phyloP scores from a whole-genome alignment of 306 rosid species.

The Hippophae gyantsensis region DNA sequence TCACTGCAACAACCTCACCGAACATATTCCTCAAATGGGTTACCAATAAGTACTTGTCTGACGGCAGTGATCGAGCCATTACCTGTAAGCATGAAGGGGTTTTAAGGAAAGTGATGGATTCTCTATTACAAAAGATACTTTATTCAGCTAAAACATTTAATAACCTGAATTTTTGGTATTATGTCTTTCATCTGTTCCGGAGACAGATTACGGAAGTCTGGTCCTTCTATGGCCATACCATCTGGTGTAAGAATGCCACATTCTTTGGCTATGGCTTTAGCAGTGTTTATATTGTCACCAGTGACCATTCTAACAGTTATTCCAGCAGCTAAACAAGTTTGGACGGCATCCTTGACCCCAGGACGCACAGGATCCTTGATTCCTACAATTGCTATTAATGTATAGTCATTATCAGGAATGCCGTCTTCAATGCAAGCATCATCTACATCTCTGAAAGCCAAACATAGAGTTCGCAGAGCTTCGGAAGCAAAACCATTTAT shows the following conservation, averaged over 20 bases:
- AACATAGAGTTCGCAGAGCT: conserved; percentile 90
- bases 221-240: conserved; percentile 80
- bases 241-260: conserved; percentile 78
- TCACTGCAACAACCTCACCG: conserved; percentile 88
- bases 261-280: conserved; percentile 87
- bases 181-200: conserved; percentile 46
- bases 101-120: conserved; percentile 17
- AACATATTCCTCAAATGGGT: conserved; percentile 55
- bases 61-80: conserved; percentile 85
- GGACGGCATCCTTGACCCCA: conserved; percentile 79
- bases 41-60: conserved; percentile 71
- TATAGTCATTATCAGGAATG: conserved; percentile 63
- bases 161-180: conserved; percentile 82
- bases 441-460: conserved; percentile 60
- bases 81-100: conserved; percentile 49
- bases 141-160: conserved; percentile 8
- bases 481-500: conserved; percentile 72
- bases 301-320: conserved; percentile 92
- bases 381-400: conserved; percentile 71
- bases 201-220: conserved; percentile 49
- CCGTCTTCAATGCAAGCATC: conserved; percentile 16
- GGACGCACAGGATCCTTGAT: conserved; percentile 95
- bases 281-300: conserved; percentile 89
- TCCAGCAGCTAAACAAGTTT: conserved; percentile 80
- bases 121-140: conserved; percentile 4